Percentiles rank a stretch among this genome's conserved stretches.
Evolutionary conservation across 1,284 basidiomycete genomes (phyloP).

Genomic region (Puccinia novopanici): DNA sequence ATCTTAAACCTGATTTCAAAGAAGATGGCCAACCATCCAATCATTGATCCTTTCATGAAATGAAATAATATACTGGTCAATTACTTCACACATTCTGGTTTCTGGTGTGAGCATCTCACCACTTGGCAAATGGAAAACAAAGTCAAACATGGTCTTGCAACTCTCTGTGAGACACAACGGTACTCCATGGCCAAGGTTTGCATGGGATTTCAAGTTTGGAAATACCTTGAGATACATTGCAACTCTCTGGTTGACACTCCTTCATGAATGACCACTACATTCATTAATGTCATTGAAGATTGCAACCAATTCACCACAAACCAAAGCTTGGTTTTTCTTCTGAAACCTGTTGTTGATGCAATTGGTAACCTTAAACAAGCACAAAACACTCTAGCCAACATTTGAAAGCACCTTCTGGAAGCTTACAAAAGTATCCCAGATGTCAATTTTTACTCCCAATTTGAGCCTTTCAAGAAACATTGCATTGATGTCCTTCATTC

Average conservation of each 20-base stretch:
- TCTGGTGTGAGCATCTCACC: conserved; percentile 1
- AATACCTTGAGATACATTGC: background rate
- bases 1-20: conserved; percentile 4
- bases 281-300: too few relatives aligned
- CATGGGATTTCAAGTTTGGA: background rate
- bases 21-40: background rate
- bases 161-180: background rate
- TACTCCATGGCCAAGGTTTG: background rate
- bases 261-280: too few relatives aligned
- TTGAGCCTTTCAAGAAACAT: background rate
- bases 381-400: background rate
- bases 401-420: background rate
- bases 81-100: conserved; percentile 5
- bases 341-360: too few relatives aligned
- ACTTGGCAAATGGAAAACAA: background rate
- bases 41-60: background rate
- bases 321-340: background rate
- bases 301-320: background rate
- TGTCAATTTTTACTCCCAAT: background rate
- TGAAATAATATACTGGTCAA: conserved; percentile 9
- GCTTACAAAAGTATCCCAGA: too few relatives aligned
- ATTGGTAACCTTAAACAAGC: background rate
- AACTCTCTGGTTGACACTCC: conserved; percentile 16
- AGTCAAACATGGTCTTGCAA: background rate
- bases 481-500: background rate